Base-by-base conservation (phyloP, 306 rosid genomes). In the Citrullus mucosospermus region DNA sequence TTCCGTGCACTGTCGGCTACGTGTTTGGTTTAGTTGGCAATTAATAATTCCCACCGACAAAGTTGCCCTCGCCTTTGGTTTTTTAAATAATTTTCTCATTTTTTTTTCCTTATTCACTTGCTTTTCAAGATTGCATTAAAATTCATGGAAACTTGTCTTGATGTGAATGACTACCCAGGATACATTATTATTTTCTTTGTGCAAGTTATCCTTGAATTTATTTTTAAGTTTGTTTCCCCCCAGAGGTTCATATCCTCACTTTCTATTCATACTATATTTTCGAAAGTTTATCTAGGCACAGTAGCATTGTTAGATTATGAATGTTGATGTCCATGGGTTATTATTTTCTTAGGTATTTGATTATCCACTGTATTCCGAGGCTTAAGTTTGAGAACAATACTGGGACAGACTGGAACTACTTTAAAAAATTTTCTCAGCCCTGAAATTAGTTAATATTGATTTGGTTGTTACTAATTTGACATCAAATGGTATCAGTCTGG, bases 11-110 rank as follows among this genome's bases (percentile, higher is more conserved):
- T 73, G 77, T 73, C 61, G 61, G 77, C 44, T 25, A 48, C 46
- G 50, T 55, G 78, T 74, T 74, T 74, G 63, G 32, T 74, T 22
- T 74, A 54, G 46, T 53, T 30, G 78, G 46, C 61, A 34, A 16
- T 36, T 28, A 32, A 16, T 74, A 53, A 51, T 74, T 53, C 62
- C 54, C 78, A 53, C 78, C 62, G 78, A 74, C 78, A 69, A 62
- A 62, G 22, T 71, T 25, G 12, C 58, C 12, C 32, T 71, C 12
- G 16, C 36, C 54, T 43, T 68, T 68, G 75, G 30, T 41, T 10
- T 69, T 69, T 44, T 7, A 20, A 68, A 41, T 43, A 22, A 6
- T 13, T 70, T 22, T 69, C 38, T 69, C 38, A 9, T 46, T 46
- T 44, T 22, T 25, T 43, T 34, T 4, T 43, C 18, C 55, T 69